Conservation (phyloP, 2,329 filamentous ascomycete species). For the Verticillium nonalfalfae region DNA sequence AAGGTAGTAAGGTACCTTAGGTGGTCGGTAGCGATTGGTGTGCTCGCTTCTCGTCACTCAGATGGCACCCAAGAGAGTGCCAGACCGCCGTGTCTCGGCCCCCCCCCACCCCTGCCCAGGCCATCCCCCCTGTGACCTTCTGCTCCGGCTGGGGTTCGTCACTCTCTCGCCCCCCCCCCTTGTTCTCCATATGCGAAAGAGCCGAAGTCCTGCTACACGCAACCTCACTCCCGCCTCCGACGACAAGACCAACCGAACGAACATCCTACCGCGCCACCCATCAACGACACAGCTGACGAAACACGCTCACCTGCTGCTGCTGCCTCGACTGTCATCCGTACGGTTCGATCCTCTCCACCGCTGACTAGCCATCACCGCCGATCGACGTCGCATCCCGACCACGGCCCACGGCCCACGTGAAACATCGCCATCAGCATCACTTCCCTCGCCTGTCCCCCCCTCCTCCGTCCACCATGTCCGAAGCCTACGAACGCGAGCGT, state of each 20-base stretch:
- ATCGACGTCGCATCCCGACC: neutral
- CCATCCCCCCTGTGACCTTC: no score
- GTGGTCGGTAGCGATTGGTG: no score
- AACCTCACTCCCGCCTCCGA: neutral
- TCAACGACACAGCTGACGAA: neutral
- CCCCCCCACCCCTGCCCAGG: no score
- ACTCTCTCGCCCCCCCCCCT: neutral
- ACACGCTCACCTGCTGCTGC: neutral
- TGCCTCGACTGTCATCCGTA: neutral
- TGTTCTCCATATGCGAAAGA: neutral
- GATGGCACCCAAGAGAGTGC: neutral
- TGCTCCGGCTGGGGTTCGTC: neutral
- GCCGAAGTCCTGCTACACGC: neutral
- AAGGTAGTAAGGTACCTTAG: no score
- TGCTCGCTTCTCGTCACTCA: no score
- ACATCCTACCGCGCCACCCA: neutral
- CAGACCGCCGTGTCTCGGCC: neutral
- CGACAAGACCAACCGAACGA: neutral
- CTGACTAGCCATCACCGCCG: no score
- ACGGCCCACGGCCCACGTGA: neutral
- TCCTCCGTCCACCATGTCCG: conserved; percentile 50
- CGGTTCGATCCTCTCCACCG: neutral
- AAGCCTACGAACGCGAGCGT: conserved; percentile 72
- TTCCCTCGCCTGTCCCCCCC: neutral
- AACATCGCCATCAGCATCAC: neutral